A percentile compares a stretch with the other conserved stretches of the same genome.
These are phyloP conservation scores for Hypoxylon sp. DNA, from an alignment of 2,329 filamentous ascomycete genomes.

Conservation along the genomic window DNA sequence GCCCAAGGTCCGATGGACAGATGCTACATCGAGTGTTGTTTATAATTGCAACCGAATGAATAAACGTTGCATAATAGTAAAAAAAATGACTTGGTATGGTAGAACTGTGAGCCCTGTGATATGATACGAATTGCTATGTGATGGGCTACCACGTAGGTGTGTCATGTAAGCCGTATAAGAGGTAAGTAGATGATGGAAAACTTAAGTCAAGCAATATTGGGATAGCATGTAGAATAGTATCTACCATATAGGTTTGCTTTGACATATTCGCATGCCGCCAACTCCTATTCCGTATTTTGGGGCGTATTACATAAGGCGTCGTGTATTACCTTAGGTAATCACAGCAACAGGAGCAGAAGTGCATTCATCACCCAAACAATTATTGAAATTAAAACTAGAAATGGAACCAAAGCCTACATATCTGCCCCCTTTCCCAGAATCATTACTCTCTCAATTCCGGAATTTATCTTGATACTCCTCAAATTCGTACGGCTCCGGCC, in stretches of 20 bases:
- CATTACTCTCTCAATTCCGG: not conserved
- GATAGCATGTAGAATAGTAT: too few species aligned
- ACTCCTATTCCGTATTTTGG: too few species aligned
- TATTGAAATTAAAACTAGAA: not conserved
- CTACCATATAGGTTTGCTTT: too few species aligned
- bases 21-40: too few species aligned
- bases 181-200: too few species aligned
- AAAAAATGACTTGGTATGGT: not conserved
- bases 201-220: too few species aligned
- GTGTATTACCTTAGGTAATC: not conserved
- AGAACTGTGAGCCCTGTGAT: not conserved
- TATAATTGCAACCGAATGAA: not conserved
- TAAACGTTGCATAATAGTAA: not conserved
- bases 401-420: not conserved
- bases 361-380: not conserved
- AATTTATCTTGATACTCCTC: conserved; percentile 22
- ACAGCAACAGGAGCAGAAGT: not conserved
- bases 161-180: not conserved
- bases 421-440: too few species aligned
- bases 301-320: too few species aligned
- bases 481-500: conserved; percentile 18
- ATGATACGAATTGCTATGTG: too few species aligned
- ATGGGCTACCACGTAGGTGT: not conserved
- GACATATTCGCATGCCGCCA: too few species aligned
- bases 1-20: not conserved